These are phyloP conservation scores for Oxyria digyna DNA, from an alignment of 148 eudicot genomes.

Conservation along the genomic window DNA sequence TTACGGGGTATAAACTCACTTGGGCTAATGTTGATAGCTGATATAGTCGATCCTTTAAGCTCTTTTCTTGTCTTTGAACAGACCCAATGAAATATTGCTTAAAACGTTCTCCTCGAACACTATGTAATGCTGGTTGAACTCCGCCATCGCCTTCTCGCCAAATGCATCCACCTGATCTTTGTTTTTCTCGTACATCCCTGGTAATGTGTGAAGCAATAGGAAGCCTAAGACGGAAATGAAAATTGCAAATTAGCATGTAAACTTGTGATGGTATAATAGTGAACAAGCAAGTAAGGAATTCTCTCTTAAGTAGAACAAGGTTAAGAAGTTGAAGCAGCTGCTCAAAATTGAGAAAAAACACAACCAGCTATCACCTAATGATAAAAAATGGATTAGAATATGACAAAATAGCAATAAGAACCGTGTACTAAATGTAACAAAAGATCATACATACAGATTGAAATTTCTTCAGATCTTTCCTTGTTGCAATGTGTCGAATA, in stretches of 20 bases:
- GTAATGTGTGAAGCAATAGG: slow-evolving; percentile 66
- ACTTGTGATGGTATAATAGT: background rate
- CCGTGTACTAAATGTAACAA: background rate
- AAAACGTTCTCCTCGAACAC: slow-evolving; percentile 64
- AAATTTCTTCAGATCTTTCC: slow-evolving; percentile 52
- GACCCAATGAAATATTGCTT: slow-evolving; percentile 84
- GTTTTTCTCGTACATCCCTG: slow-evolving; percentile 70
- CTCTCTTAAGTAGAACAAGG: slow-evolving; percentile 7
- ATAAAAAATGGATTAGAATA: background rate
- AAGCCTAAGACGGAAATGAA: slow-evolving; percentile 25
- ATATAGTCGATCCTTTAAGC: no score
- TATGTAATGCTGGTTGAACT: slow-evolving; percentile 74
- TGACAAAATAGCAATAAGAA: background rate
- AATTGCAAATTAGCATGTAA: background rate
- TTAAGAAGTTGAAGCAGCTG: slow-evolving; percentile 15
- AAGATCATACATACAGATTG: slow-evolving; percentile 23
- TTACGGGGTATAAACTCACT: no score
- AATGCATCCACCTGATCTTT: slow-evolving; percentile 72
- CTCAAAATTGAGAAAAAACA: slow-evolving; percentile 9
- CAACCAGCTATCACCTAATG: slow-evolving; percentile 13
- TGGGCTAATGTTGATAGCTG: no score
- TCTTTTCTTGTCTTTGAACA: no score
- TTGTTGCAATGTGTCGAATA: slow-evolving; percentile 43
- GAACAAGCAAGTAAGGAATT: background rate
- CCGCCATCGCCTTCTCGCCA: slow-evolving; percentile 66